A percentile compares a stretch with the other conserved stretches of the same genome.
Evolutionary conservation across 441 rosid genomes (phyloP).

Genomic region (Raphanus hybrid): DNA sequence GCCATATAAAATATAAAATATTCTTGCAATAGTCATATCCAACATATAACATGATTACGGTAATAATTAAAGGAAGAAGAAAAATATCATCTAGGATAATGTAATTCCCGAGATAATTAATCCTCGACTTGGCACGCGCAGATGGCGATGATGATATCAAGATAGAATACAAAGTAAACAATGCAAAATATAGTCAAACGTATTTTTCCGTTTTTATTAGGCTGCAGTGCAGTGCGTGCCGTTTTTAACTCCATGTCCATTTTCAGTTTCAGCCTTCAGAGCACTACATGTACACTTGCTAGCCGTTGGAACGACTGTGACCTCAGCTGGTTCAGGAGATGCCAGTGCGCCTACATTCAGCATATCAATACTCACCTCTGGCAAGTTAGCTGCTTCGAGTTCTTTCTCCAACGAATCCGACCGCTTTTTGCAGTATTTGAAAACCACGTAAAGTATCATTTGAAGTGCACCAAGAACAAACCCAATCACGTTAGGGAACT

Average conservation of each 20-base stretch:
- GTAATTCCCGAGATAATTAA: constrained; percentile 1
- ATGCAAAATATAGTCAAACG: constrained; percentile 10
- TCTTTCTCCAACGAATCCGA: constrained; percentile 27
- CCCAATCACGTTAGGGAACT: constrained; percentile 60
- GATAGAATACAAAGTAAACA: constrained; percentile 30
- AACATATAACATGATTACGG: constrained; percentile 14
- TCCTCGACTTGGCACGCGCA: constrained; percentile 28
- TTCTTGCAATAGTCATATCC: not conserved
- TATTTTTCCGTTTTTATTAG: not conserved
- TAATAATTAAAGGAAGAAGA: constrained; percentile 17
- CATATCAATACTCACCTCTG: constrained; percentile 41
- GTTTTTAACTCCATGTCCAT: constrained; percentile 24
- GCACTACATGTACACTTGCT: constrained; percentile 16
- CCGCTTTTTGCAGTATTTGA: constrained; percentile 41
- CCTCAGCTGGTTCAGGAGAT: constrained; percentile 26
- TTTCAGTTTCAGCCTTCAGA: constrained; percentile 36
- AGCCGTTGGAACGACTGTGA: constrained; percentile 7
- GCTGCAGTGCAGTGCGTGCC: constrained; percentile 22
- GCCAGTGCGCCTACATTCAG: constrained; percentile 19
- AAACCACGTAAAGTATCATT: constrained; percentile 50
- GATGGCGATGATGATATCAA: constrained; percentile 16
- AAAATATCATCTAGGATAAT: not conserved
- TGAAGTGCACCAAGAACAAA: constrained; percentile 52
- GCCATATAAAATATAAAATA: too few relatives aligned
- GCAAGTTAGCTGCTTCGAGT: constrained; percentile 33